phyloP scores from a whole-genome alignment of 306 rosid genomes.

The Cucumis cinereus region DNA sequence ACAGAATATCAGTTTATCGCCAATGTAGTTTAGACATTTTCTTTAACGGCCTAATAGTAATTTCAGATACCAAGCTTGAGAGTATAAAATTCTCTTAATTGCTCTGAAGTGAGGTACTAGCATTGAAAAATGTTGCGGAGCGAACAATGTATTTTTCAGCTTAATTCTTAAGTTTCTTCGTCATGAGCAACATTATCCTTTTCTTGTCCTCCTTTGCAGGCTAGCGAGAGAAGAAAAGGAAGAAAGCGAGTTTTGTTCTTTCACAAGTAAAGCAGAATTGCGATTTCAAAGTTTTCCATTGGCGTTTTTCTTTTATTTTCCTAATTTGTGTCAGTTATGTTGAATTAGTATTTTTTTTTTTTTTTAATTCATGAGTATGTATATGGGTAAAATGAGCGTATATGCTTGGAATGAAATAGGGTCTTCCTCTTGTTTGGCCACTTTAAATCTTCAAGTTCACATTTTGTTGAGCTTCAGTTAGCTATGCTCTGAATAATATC shows the following conservation, averaged over 20 bases:
- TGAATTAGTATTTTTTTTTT: not conserved
- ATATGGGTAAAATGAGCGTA: not conserved
- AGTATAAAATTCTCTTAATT: not conserved
- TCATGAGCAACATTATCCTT: not conserved
- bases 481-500: not conserved
- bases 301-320: not conserved
- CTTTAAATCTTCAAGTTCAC: not conserved
- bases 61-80: not conserved
- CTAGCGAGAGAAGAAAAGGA: constrained; percentile 67
- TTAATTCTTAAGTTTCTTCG: not conserved
- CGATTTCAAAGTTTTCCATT: not conserved
- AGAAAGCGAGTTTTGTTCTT: constrained; percentile 66
- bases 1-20: not conserved
- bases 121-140: not conserved
- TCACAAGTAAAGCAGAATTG: constrained; percentile 25
- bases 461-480: not conserved
- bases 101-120: not conserved
- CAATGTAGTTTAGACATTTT: not conserved
- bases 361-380: not conserved
- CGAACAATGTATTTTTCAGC: not conserved
- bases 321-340: not conserved
- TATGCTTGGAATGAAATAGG: not conserved
- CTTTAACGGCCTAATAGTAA: not conserved
- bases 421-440: not conserved
- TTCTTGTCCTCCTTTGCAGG: constrained; percentile 29